Base-by-base conservation (phyloP, 2,329 filamentous ascomycete genomes). In the Fusarium musae region DNA sequence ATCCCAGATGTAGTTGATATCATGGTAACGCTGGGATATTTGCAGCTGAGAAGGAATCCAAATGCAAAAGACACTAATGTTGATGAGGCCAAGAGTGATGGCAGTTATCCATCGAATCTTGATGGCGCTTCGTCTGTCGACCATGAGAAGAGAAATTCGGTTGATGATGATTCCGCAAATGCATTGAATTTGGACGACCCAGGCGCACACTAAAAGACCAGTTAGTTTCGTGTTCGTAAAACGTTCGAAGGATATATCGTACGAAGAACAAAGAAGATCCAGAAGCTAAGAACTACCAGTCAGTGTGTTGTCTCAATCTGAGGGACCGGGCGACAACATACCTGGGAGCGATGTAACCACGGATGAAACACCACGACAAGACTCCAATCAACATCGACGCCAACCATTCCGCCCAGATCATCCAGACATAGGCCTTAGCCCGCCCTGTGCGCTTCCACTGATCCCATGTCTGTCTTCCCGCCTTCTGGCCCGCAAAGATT, bases 141-240 rank as follows among this genome's bases (percentile, higher is more conserved):
- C 65, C 68, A 75, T 70, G 26, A 75, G 72, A 9, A 74, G 71
- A 1, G 65, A 66, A 15, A 73, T 70, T 60, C 69, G 73, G 40
- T 75, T 77, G 43, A 77, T 73, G 36, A 75, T 76, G 43, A 76
- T 76, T n/a, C 66, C 72, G 21, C 72, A 74, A 13, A 76, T 75
- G 30, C 63, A 76, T 47, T 76, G 74, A 16, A 76, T 76, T 19
- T 76, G 74, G 0, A 76, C 56, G 1, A 74, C 74, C 74, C 74
- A 76, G 5, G 47, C 7, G 54, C 26, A 53, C n/a, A 77, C 74
- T 76, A 49, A 19, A 11, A 10, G 6, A 19, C 3, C 8, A 39
- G 42, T 75, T 21, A 77, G 70, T 40, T 26, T 37, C 15, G 6
- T 6, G 10, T n/a, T 23, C 9, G 19, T 16, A 2, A 3, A 13